These are phyloP conservation scores for Penicillium aurantiogriseum DNA, from an alignment of 2,329 filamentous ascomycete species.

Conservation along the genomic window DNA sequence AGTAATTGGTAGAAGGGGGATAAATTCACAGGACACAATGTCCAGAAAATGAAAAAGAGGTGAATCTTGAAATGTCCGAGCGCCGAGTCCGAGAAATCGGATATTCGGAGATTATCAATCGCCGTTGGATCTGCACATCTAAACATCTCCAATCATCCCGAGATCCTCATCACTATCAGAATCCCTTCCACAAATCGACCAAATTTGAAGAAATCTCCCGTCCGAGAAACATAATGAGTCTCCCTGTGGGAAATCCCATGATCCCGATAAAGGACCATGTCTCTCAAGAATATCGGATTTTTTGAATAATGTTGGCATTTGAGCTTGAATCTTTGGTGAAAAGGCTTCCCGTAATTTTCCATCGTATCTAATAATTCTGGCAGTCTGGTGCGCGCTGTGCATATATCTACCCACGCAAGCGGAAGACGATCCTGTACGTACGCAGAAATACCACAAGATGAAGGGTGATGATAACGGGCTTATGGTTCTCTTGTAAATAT, in stretches of 20 bases:
- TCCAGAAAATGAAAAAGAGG: neutral
- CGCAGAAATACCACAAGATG: too few species aligned
- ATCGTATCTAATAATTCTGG: too few species aligned
- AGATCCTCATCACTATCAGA: neutral
- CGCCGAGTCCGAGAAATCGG: constrained; percentile 14
- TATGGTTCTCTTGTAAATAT: too few species aligned
- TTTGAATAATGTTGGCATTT: neutral
- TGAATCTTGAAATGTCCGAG: constrained; percentile 13
- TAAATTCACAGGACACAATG: neutral
- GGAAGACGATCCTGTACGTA: too few species aligned
- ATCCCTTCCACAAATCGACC: neutral
- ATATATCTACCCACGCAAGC: too few species aligned
- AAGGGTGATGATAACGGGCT: too few species aligned
- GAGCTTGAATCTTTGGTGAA: neutral
- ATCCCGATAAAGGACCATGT: too few species aligned
- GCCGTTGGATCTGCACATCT: neutral
- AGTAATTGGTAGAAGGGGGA: neutral
- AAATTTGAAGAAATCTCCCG: neutral
- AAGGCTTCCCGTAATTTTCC: neutral
- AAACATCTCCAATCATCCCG: neutral
- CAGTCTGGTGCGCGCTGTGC: too few species aligned
- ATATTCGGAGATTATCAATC: constrained; percentile 17
- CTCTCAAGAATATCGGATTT: too few species aligned
- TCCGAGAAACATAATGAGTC: neutral
- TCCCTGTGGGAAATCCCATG: too few species aligned